Conservation (phyloP, 352 stramenopile genomes). For the Phytophthora pisi region DNA sequence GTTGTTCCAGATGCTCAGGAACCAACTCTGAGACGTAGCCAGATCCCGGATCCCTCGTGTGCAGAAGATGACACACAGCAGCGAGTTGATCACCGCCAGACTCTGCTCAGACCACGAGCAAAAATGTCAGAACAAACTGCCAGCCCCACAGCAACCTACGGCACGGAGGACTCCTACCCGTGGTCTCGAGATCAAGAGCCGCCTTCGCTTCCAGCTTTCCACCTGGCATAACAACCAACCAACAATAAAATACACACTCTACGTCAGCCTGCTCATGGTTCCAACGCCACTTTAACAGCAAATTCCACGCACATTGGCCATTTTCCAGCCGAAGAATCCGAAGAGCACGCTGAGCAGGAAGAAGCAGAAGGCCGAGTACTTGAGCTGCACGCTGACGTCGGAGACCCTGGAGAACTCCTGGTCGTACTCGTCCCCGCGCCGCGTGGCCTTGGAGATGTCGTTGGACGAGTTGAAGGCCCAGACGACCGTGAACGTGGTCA, state of each 20-base stretch:
- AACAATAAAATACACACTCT: neutral
- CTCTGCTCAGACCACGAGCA: conserved; percentile 43
- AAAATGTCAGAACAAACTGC: neutral
- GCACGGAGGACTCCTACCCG: conserved; percentile 41
- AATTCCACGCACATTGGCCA: conserved; percentile 62
- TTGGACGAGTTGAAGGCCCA: conserved; percentile 89
- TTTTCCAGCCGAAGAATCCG: conserved; percentile 88
- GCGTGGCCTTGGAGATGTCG: conserved; percentile 71
- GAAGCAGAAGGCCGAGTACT: conserved; percentile 84
- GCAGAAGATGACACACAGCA: conserved; percentile 86
- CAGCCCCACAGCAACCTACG: neutral
- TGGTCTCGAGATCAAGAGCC: conserved; percentile 77
- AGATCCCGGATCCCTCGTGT: conserved; percentile 77
- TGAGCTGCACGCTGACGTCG: conserved; percentile 78
- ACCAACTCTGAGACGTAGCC: conserved; percentile 84
- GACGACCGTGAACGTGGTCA: conserved; percentile 84
- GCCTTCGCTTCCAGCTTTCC: conserved; percentile 75
- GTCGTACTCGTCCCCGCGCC: conserved; percentile 81
- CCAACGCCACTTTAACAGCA: neutral
- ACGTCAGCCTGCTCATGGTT: neutral
- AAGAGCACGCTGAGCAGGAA: conserved; percentile 83
- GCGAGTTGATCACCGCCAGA: conserved; percentile 78
- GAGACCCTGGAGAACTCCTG: conserved; percentile 84
- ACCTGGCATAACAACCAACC: conserved; percentile 35
- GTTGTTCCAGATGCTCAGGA: conserved; percentile 87